Evolutionary conservation across 176 grass and related monocot genomes (phyloP).

Genomic region (Ensete ventricosum): DNA sequence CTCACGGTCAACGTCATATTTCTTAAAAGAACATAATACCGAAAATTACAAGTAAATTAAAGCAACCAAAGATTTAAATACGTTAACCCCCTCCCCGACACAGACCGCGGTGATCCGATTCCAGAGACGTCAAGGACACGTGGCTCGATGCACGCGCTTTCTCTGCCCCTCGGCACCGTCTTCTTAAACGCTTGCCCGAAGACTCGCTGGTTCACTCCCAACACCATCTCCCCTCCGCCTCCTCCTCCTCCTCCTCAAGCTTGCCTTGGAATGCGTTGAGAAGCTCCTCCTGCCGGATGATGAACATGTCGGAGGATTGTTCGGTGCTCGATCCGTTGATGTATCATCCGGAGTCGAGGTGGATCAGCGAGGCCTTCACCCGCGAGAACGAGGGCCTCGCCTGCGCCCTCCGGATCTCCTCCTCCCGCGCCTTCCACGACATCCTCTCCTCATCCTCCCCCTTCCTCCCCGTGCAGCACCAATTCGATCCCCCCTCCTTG

Average conservation of each 20-base stretch:
- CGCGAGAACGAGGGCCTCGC: background rate
- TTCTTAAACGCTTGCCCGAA: too few relatives aligned
- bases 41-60: too few relatives aligned
- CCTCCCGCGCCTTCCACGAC: background rate
- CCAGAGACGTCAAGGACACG: background rate
- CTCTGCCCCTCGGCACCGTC: background rate
- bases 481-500: background rate
- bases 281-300: background rate
- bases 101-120: background rate
- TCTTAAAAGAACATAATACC: too few relatives aligned
- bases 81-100: background rate
- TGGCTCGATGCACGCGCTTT: background rate
- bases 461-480: background rate
- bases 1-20: too few relatives aligned
- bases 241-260: background rate
- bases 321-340: constrained; percentile 30
- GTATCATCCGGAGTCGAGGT: background rate
- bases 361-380: background rate
- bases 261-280: background rate
- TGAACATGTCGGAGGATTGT: constrained; percentile 33
- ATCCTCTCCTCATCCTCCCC: background rate
- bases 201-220: too few relatives aligned
- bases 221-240: background rate
- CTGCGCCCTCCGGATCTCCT: background rate
- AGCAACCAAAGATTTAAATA: background rate